Evolutionary conservation across 495 filamentous ascomycete genomes (phyloP).

Genomic region (Aspergillus kassunensis): DNA sequence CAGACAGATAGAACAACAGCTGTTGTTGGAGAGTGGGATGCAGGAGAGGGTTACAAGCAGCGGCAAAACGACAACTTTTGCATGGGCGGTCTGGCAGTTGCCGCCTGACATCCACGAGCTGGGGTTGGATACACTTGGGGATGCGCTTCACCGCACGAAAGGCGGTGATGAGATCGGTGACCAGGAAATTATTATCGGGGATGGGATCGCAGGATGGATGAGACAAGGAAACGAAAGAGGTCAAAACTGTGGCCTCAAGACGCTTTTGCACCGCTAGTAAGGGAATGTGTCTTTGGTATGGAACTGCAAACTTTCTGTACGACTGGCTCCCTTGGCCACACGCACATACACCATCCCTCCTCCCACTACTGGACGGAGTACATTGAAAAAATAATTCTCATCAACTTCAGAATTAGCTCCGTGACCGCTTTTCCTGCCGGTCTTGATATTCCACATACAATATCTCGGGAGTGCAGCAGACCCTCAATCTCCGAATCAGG

Average conservation of each 20-base stretch:
- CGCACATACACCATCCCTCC: neutral
- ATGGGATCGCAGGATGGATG: neutral
- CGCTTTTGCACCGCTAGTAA: neutral
- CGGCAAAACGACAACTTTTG: constrained; percentile 41
- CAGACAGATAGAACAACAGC: neutral
- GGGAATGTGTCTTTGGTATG: constrained; percentile 7
- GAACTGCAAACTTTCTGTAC: constrained; percentile 6
- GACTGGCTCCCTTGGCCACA: constrained; percentile 6
- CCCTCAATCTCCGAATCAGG: neutral
- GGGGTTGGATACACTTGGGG: constrained; percentile 11
- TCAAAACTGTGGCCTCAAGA: neutral
- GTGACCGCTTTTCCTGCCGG: constrained; percentile 5
- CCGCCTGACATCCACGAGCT: constrained; percentile 25
- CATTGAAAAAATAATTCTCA: too few relatives aligned
- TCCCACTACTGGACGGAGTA: neutral
- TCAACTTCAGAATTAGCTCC: too few relatives aligned
- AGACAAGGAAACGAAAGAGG: constrained; percentile 4
- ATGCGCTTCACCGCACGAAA: constrained; percentile 44
- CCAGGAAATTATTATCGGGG: constrained; percentile 2
- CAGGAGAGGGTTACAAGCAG: constrained; percentile 17
- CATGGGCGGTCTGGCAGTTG: constrained; percentile 38
- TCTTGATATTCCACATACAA: neutral
- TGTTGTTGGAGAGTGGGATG: constrained; percentile 18
- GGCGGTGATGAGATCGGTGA: constrained; percentile 41
- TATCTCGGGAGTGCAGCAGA: too few relatives aligned